These are phyloP conservation scores for Poronia punctata DNA, from an alignment of 495 filamentous ascomycete species.

Conservation along the genomic window DNA sequence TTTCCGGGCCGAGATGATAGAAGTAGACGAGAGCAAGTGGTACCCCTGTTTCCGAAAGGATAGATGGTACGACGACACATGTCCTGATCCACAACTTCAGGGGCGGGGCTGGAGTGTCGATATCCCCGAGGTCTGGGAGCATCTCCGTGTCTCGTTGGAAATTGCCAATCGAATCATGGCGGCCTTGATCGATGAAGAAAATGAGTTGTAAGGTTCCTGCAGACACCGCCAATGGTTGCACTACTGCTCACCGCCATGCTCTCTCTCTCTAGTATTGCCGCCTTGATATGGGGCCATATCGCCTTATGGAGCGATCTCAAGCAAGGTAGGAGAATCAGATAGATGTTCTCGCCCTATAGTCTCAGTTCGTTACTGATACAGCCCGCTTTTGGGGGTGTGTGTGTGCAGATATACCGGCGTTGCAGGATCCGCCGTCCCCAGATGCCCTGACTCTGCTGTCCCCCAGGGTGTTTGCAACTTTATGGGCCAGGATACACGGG, in stretches of 20 bases:
- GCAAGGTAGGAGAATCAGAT: too few species aligned
- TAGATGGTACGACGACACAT: neutral
- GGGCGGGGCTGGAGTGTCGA: neutral
- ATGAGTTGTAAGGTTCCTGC: neutral
- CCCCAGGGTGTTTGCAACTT: too few species aligned
- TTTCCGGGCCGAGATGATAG: neutral
- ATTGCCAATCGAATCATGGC: conserved; percentile 4
- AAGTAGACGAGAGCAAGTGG: conserved; percentile 4
- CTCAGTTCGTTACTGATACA: too few species aligned
- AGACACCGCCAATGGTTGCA: neutral
- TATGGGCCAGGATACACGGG: too few species aligned
- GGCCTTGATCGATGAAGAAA: neutral
- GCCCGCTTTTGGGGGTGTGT: too few species aligned
- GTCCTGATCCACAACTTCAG: neutral
- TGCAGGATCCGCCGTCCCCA: too few species aligned
- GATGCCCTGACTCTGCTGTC: too few species aligned
- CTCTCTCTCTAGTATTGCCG: too few species aligned
- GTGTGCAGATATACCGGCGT: too few species aligned
- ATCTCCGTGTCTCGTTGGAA: conserved; percentile 1
- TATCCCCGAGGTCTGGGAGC: neutral
- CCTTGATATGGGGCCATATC: too few species aligned
- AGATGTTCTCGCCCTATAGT: too few species aligned
- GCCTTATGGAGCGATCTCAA: too few species aligned
- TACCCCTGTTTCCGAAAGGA: conserved; percentile 3
- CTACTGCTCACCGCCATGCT: conserved; percentile 1